Conservation (phyloP, 805 yeast species). For the Metschnikowia orientalis region DNA sequence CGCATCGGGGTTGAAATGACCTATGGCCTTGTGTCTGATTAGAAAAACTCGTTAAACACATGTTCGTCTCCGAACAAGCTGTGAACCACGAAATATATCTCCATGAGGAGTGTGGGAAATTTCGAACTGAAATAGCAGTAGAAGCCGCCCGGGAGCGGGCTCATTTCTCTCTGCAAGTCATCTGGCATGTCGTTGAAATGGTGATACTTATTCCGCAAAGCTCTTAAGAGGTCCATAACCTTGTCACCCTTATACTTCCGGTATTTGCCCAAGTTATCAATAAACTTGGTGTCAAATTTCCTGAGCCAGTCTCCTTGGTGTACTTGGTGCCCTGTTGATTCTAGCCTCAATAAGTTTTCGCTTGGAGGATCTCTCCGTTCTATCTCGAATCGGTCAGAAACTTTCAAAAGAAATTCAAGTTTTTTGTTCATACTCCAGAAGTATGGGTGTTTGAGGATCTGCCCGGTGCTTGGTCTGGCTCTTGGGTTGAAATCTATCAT, state of each 20-base stretch:
- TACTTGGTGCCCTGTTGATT: slow-evolving; percentile 33
- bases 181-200: slow-evolving; percentile 88
- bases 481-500: slow-evolving; percentile 73
- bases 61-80: slow-evolving; percentile 61
- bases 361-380: slow-evolving; percentile 80
- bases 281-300: slow-evolving; percentile 64
- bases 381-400: slow-evolving; percentile 86
- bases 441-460: slow-evolving; percentile 75
- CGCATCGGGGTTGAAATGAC: too few species aligned
- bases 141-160: slow-evolving; percentile 81
- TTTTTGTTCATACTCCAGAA: slow-evolving; percentile 78
- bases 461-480: slow-evolving; percentile 64
- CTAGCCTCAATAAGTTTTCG: slow-evolving; percentile 51
- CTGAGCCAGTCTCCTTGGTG: slow-evolving; percentile 72
- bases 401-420: slow-evolving; percentile 77
- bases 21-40: too few species aligned
- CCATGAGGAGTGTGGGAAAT: slow-evolving; percentile 79
- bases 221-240: slow-evolving; percentile 81
- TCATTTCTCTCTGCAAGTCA: slow-evolving; percentile 58
- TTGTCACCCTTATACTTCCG: slow-evolving; percentile 79
- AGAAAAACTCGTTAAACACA: slow-evolving; percentile 42
- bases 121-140: slow-evolving; percentile 66
- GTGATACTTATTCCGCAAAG: slow-evolving; percentile 88
- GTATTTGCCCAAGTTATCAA: slow-evolving; percentile 84
- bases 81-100: slow-evolving; percentile 59